Base-by-base conservation (phyloP, 257 asterid species). In the Jacaranda copaia region DNA sequence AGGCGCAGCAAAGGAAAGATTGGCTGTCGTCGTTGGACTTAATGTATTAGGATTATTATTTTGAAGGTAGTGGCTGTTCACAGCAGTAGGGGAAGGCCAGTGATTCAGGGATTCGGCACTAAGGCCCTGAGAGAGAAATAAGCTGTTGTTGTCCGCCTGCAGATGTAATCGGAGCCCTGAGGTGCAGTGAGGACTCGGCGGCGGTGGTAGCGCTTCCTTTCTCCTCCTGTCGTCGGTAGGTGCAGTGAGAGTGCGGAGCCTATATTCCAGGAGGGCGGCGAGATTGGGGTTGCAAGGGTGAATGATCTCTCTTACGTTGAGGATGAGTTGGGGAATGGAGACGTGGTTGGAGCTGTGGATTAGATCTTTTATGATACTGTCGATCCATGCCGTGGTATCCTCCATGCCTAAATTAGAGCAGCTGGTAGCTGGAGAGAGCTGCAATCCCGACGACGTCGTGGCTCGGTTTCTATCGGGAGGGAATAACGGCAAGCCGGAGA, bases 211-310 rank as follows among this genome's bases (percentile, higher is more conserved):
- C 1, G 75, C 4, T 12, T 83, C 87, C 79, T 74, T 79, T 40
- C 82, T 76, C 67, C 87, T 57, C 25, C 79, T 58, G 55, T 80
- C 45, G 39, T 68, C 79, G 4, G 76, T 6, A n/a, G 60, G 12
- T 15, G 46, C 77, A 9, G 86, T 70, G 61, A 95, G 96, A 63
- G 98, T 86, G 43, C 96, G 92, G 73, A 95, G 98, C 53, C 98
- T 60, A 15, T 87, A 86, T 76, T 95, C 99, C 11, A 95, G 87
- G 12, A 95, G 77, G 19, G 89, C 79, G 36, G 97, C 98, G 15
- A 95, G 94, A 80, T 85, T 90, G 63, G 99, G 99, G 86, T 95
- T 93, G 79, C 92, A 95, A 16, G 99, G 98, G 79, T 91, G 92
- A 35, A 95, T 90, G 16, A 95, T 91, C 62, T 95, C 99, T 62